Evolutionary conservation across 805 yeast genomes (phyloP).

Genomic region (Kluyveromyces nonfermentans): DNA sequence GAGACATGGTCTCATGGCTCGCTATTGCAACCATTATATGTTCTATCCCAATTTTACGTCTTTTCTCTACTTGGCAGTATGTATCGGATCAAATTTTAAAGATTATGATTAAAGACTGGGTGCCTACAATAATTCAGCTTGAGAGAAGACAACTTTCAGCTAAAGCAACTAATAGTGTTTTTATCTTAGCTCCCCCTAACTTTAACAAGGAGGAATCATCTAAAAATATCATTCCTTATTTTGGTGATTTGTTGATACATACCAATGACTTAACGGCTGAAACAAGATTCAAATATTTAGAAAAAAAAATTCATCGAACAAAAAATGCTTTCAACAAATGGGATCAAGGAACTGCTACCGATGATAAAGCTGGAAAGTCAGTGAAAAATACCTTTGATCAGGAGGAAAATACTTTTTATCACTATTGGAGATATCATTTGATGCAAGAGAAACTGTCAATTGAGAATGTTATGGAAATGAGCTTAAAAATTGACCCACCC

Average conservation of each 20-base stretch:
- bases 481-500: constrained; percentile 58
- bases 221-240: constrained; percentile 75
- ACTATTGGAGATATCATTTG: constrained; percentile 24
- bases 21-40: constrained; percentile 80
- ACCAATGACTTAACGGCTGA: constrained; percentile 23
- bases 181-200: constrained; percentile 79
- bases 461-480: constrained; percentile 50
- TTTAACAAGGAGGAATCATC: constrained; percentile 70
- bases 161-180: constrained; percentile 44
- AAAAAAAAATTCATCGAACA: constrained; percentile 56
- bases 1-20: constrained; percentile 92
- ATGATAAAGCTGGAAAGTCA: neutral
- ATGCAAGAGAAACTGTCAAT: constrained; percentile 35
- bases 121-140: constrained; percentile 82
- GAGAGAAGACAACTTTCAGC: constrained; percentile 62
- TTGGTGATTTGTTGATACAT: constrained; percentile 68
- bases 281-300: constrained; percentile 38
- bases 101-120: constrained; percentile 73
- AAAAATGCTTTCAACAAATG: constrained; percentile 71
- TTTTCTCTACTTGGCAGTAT: constrained; percentile 63
- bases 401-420: constrained; percentile 19
- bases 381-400: constrained; percentile 32
- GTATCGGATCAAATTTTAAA: constrained; percentile 53
- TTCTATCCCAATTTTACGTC: constrained; percentile 70
- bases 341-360: constrained; percentile 54